Evolutionary conservation across 306 rosid genomes (phyloP), one percentile per base, ranked within the genome.

Genomic region (Ochetophila trinervis): DNA sequence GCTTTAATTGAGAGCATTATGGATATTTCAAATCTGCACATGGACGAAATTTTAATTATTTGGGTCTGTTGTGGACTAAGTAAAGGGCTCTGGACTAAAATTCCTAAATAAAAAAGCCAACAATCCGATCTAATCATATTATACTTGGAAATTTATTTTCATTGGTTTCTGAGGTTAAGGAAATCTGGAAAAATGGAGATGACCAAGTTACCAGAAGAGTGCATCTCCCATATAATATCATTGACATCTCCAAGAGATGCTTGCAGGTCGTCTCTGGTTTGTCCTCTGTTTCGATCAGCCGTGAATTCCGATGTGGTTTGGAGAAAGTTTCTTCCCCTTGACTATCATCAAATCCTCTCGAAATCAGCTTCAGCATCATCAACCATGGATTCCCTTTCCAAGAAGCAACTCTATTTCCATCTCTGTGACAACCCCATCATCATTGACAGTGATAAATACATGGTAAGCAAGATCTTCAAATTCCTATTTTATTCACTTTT

Each of bases 281-380:
- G 8, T 56, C 23, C 15, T 67, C 18, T 9, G 1, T 56, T 56
- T 10, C 23, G 14, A 44, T 5, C 15, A 0, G 63, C 45, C 23
- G 63, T 23, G 1, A 47, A 67, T 56, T 40, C 72, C 16, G 72
- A 67, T 27, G 9, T 18, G n/a, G 72, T 67, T 4, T 56, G 72
- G 73, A 45, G 24, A 4, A 48, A 1, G 37, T 60, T 70, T 53
- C 56, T 70, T 32, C 80, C 76, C 20, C 50, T 14, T 5, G 72
- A 32, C 44, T 51, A 17, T 19, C 35, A 0, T 20, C 55, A 49
- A 4, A 69, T 75, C 45, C 62, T 68, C 22, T 69, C 70, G 12
- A 36, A 50, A 17, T 21, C 69, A 3, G 8, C 27, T 5, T 36
- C 48, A 6, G n/a, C 57, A 1, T 62, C 63, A 5, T 8, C n/a